These are phyloP conservation scores for Populus alba DNA, from an alignment of 345 rosid species.

Conservation along the genomic window DNA sequence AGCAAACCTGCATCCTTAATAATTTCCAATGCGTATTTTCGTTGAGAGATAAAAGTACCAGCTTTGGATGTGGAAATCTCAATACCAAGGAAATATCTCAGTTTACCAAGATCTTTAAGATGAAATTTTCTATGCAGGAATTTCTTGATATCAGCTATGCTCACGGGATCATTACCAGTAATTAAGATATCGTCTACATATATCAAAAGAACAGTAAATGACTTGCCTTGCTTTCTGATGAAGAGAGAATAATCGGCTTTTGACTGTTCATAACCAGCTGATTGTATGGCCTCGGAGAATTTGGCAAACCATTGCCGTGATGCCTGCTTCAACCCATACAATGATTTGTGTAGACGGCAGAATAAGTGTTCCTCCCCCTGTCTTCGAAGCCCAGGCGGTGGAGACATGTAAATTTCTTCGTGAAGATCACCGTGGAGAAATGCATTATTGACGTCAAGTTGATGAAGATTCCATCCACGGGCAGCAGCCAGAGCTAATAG, in stretches of 20 bases:
- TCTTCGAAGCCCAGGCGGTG: not conserved
- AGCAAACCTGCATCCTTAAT: not conserved
- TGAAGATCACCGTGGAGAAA: not conserved
- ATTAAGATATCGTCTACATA: not conserved
- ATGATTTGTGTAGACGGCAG: not conserved
- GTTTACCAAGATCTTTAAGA: not conserved
- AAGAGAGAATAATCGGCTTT: not conserved
- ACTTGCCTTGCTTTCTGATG: not conserved
- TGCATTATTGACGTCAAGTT: not conserved
- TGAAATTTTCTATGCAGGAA: not conserved
- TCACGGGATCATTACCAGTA: conserved; percentile 1
- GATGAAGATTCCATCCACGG: too few species aligned
- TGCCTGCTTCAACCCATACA: not conserved
- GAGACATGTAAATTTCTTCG: not conserved
- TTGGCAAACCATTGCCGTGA: not conserved
- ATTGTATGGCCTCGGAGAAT: not conserved
- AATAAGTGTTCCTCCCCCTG: not conserved
- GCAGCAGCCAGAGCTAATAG: too few species aligned
- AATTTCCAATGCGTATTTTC: not conserved
- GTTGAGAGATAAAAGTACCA: not conserved
- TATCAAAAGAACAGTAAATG: not conserved
- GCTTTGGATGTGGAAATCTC: not conserved
- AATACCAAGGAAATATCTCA: conserved; percentile 2
- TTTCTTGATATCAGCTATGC: not conserved
- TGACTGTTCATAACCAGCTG: not conserved